Conservation (phyloP, 306 rosid species). For the Trifolium pratense region DNA sequence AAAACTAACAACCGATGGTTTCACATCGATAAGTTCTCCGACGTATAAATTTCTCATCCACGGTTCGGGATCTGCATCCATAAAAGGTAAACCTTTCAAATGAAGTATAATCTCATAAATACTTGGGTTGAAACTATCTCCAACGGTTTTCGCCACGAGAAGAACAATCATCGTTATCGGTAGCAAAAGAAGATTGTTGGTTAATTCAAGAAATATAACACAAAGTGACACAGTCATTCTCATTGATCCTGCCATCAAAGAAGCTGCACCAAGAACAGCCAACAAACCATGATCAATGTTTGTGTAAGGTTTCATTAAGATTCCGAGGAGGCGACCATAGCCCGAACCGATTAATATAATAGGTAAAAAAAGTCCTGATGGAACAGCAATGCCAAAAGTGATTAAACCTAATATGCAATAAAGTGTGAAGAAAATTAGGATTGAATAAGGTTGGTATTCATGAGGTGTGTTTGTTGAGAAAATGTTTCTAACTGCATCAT, state of each 20-base stretch:
- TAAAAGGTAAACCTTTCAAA: not conserved
- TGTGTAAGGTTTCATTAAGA: not conserved
- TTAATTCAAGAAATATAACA: not conserved
- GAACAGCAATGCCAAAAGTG: not conserved
- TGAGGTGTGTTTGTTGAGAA: not conserved
- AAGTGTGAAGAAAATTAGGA: not conserved
- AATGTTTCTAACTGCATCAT: not conserved
- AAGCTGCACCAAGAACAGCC: not conserved
- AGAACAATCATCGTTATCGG: not conserved
- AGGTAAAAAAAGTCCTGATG: not conserved
- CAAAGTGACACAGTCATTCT: not conserved
- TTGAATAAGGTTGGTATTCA: not conserved
- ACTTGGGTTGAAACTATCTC: not conserved
- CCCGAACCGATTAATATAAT: not conserved
- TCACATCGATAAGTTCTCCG: not conserved
- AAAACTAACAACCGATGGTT: not conserved
- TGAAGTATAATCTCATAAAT: not conserved
- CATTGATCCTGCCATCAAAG: not conserved
- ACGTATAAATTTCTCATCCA: not conserved
- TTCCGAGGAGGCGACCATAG: not conserved
- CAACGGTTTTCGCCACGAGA: not conserved
- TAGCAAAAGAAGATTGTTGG: not conserved
- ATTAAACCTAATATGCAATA: not conserved
- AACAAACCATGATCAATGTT: not conserved
- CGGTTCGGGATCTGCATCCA: not conserved